A percentile compares a stretch with the other conserved stretches of the same genome.
Conservation (phyloP, 176 grass and related monocot species). For the Secale cereale region DNA sequence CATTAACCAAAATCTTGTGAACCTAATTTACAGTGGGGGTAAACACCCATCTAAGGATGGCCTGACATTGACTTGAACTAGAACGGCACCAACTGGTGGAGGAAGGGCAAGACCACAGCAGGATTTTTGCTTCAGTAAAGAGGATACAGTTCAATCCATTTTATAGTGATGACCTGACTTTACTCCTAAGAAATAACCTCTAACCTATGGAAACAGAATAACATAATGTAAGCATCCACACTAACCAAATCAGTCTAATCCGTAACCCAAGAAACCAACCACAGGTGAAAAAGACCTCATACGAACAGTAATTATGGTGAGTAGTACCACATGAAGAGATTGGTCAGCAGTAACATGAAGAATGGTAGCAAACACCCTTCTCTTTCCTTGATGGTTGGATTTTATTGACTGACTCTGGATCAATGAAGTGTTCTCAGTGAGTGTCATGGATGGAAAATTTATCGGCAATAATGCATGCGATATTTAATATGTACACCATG, state of each 20-base stretch:
- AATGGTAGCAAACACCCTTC: not conserved
- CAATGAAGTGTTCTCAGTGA: not conserved
- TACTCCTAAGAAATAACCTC: not conserved
- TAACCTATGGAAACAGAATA: not conserved
- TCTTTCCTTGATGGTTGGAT: not conserved
- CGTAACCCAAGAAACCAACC: not conserved
- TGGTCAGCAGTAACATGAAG: not conserved
- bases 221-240: not conserved
- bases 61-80: not conserved
- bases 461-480: not conserved
- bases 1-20: constrained; percentile 13
- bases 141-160: not conserved
- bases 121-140: not conserved
- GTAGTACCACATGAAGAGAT: not conserved
- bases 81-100: not conserved
- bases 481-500: not conserved
- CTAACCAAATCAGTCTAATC: not conserved
- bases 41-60: not conserved
- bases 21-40: not conserved
- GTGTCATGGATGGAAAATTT: not conserved
- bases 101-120: not conserved
- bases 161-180: not conserved
- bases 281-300: not conserved
- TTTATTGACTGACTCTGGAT: not conserved
- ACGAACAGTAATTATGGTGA: not conserved